Percentiles rank a stretch among this genome's conserved stretches.
Evolutionary conservation across 1,139 yeast species (phyloP).

Genomic region (Wickerhamomyces sp.): DNA sequence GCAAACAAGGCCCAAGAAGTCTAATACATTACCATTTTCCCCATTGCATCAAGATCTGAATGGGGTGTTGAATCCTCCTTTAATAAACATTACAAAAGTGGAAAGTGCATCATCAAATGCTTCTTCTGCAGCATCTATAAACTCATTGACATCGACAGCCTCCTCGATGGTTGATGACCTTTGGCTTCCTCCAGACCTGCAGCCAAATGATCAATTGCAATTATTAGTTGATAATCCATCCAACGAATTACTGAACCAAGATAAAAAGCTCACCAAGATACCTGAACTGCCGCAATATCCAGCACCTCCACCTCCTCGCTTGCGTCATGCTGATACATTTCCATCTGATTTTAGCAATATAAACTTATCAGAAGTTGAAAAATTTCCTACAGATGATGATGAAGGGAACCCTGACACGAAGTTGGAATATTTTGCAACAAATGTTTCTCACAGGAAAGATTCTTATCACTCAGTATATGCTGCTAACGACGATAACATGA

Average conservation of each 20-base stretch:
- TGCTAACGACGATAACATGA: conserved; percentile 22
- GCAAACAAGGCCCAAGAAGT: conserved; percentile 7
- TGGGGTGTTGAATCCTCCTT: conserved; percentile 7
- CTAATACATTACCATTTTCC: conserved; percentile 19
- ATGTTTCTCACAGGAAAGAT: conserved; percentile 27
- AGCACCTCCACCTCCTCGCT: conserved; percentile 1
- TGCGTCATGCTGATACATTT: conserved; percentile 15
- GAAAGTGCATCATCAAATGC: too few relatives aligned
- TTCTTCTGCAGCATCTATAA: conserved; percentile 7
- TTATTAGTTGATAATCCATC: conserved; percentile 19
- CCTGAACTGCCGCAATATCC: conserved; percentile 4
- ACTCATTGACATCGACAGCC: conserved; percentile 12
- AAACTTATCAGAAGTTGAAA: too few relatives aligned
- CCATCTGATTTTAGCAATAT: conserved; percentile 8
- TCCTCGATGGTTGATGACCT: conserved; percentile 23
- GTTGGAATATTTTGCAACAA: conserved; percentile 8
- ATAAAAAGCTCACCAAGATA: neutral
- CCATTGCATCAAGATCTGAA: conserved; percentile 11
- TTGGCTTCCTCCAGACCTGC: conserved; percentile 34
- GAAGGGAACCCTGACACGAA: conserved; percentile 3
- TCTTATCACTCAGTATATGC: conserved; percentile 35
- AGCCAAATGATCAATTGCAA: conserved; percentile 33
- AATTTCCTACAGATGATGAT: conserved; percentile 3
- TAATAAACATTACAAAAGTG: neutral
- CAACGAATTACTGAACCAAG: neutral